Conservation (phyloP, 441 rosid species). For the Populus tomentosa region DNA sequence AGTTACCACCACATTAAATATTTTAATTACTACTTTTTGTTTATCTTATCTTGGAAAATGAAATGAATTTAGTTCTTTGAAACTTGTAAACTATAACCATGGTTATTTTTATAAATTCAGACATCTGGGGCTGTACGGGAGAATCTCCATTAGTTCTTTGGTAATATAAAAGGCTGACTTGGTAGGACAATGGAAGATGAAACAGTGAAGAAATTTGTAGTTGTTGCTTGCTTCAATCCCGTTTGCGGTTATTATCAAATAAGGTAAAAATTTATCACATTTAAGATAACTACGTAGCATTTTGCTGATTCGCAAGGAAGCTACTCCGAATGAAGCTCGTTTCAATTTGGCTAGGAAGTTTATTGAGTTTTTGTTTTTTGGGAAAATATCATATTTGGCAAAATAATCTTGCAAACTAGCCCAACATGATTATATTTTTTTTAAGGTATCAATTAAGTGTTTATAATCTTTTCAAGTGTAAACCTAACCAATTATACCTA, state of each 20-base stretch:
- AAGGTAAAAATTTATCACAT: no score
- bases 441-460: not conserved
- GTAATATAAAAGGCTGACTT: not conserved
- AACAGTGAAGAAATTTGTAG: no score
- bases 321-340: no score
- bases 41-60: not conserved
- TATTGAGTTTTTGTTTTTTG: no score
- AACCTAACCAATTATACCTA: not conserved
- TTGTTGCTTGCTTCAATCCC: no score
- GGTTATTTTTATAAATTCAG: not conserved
- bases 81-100: not conserved
- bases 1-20: not conserved
- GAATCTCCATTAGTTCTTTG: not conserved
- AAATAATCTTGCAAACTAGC: no score
- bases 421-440: no score
- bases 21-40: not conserved
- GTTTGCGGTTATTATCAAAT: no score
- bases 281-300: no score
- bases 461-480: not conserved
- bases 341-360: no score
- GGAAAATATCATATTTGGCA: no score
- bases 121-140: not conserved
- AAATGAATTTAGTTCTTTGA: not conserved
- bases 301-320: no score
- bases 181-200: not conserved